Conservation (phyloP, 2,329 filamentous ascomycete genomes). For the Stagonosporopsis rhizophila region DNA sequence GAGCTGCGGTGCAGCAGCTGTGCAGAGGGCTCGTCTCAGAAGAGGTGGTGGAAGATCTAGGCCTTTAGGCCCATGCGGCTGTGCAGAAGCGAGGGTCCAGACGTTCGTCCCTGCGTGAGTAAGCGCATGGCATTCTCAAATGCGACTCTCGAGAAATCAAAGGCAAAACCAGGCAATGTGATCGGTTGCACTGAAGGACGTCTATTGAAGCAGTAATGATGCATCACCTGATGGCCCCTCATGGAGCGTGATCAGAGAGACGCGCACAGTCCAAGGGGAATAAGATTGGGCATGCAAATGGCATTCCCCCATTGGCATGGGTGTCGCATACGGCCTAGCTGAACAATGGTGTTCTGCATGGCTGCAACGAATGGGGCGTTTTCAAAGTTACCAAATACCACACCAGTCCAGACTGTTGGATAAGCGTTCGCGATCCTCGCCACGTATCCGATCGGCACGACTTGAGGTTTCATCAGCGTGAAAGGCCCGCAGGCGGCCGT, state of each 20-base stretch:
- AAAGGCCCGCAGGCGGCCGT: neutral
- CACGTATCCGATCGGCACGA: conserved; percentile 12
- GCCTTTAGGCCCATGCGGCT: neutral
- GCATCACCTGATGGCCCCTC: neutral
- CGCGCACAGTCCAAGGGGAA: neutral
- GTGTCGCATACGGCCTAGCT: neutral
- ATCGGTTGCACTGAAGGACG: neutral
- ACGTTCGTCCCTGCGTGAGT: conserved; percentile 2
- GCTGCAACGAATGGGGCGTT: neutral
- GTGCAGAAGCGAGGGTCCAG: conserved; percentile 1
- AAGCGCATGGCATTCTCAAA: conserved; percentile 8
- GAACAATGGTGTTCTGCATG: neutral
- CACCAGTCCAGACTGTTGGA: conserved; percentile 3
- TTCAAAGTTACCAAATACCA: neutral
- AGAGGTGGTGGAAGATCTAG: conserved; percentile 9
- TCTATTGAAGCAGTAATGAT: neutral
- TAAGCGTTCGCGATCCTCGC: conserved; percentile 13
- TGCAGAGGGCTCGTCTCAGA: neutral
- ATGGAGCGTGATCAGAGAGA: neutral
- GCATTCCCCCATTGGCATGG: neutral
- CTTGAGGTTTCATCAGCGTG: neutral
- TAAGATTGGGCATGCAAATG: neutral
- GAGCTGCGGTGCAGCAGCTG: neutral
- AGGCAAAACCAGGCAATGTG: neutral
- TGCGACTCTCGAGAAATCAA: neutral